Evolutionary conservation across 371 early-diverging fungal species (phyloP), one percentile per base, ranked within the genome.

Genomic region (Globomyces sp.): DNA sequence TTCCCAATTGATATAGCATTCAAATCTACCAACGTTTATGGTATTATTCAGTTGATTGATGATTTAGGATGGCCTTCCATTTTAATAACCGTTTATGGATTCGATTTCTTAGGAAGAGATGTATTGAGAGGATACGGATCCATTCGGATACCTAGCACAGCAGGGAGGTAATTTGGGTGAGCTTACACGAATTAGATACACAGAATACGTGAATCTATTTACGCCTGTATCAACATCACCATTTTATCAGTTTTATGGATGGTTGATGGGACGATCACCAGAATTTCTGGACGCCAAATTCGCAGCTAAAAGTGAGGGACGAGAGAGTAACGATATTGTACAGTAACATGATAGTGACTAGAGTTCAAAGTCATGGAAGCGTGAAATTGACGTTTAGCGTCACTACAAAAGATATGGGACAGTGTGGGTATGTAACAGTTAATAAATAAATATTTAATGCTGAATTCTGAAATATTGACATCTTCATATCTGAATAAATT

Each of bases 1-100:
- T 85, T 82, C 65, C 84, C 85, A 1, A 11, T 84, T 8, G 80
- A 82, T 34, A n/a, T 80, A 13, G 67, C 74, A 39, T 82, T 78
- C 71, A 82, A 79, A 63, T 71, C 80, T 0, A 81, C 82, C 1
- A 84, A 85, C 57, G 70, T 74, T 2, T 84, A 65, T 63, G 83
- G 82, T 81, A 67, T 13, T 65, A 5, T 2, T 42, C 24, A 24
- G 24, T 24, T 24, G 24, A 24, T 24, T 1, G 9, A 10, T 11
- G n/a, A 24, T n/a, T 3, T 43, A 81, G 83, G 84, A 5, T 85
- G 85, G 85, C 85, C 85, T 42, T 80, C 80, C 53, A 37, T 82
- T 5, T 70, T 85, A 6, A 65, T 84, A 8, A 68, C 68, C 57
- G 83, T 85, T 37, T 84, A 85, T 61, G 85, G 85, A 1, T 60